Base-by-base conservation (phyloP, 331 rosid genomes). In the Pyrus hybrid region DNA sequence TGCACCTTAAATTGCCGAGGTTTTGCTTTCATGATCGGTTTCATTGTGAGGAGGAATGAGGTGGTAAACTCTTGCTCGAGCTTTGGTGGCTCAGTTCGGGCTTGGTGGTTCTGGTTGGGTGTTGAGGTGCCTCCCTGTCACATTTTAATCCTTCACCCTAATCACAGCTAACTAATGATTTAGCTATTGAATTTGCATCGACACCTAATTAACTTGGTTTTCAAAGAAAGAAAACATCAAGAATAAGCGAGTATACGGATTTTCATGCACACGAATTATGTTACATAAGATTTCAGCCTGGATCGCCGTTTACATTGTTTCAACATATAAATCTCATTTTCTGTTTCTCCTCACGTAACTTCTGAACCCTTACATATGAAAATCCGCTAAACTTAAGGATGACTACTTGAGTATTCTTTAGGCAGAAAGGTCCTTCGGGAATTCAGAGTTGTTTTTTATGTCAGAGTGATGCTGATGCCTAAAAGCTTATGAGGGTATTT, bases 121-220 rank as follows among this genome's bases (percentile, higher is more conserved):
- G 12, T 12, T 25, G 68, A 57, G 73, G 62, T 29, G 72, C 76
- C 29, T 64, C 14, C 60, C 47, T 28, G 13, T n/a, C 43, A 11
- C 21, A 41, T 58, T 22, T 9, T 41, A 41, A 41, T 10, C 47
- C 47, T 41, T 41, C 47, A 1, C 47, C 47, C 47, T 41, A 41
- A 41, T 11, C 47, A 37, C 43, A 14, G n/a, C 66, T 25, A 25
- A 62, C 33, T 13, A 5, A 13, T 62, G 33, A 23, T 26, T 26
- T 13, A 25, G 12, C n/a, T 20, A 25, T 25, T 6, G 75, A 26
- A 29, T 58, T 32, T 58, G 47, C 47, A 41, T 41, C 47, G 4
- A 10, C 58, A 76, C 43, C 62, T 60, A 62, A 71, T 29, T 70
- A 61, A 77, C 18, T 23, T 67, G 71, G 75, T 30, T 43, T 74